Base-by-base conservation (phyloP, 345 rosid species). In the Triadica sebifera region DNA sequence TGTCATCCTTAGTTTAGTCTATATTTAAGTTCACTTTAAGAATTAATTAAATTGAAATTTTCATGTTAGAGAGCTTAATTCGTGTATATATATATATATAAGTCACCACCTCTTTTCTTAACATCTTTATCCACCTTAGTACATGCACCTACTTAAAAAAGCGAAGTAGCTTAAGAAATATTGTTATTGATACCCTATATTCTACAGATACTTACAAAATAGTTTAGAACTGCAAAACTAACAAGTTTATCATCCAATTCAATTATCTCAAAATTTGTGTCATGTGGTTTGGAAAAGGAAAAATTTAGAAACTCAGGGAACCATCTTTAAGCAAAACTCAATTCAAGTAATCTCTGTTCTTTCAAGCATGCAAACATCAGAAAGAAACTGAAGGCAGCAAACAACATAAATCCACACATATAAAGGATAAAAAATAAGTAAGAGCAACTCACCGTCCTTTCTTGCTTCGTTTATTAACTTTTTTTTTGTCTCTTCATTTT, bases 41-140 rank as follows among this genome's bases (percentile, higher is more conserved):
- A n/a, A n/a, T n/a, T n/a, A n/a, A n/a, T n/a, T n/a, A n/a, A n/a
- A n/a, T n/a, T n/a, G n/a, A n/a, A n/a, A n/a, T n/a, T n/a, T n/a
- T n/a, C n/a, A n/a, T n/a, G n/a, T 84, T 86, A 67, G 91, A 51
- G 64, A 53, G 89, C 41, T 96, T 96, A 58, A 83, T 66, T 73
- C 91, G 75, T 65, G 82, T 80, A 77, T 90, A 94, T 71, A 91
- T 88, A 86, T 37, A 91, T 52, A 97, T 90, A 82, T 91, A 91
- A 94, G 46, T 97, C 98, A 19, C 94, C 96, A 63, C 93, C 85
- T 84, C 83, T 92, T 84, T 84, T 91, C 87, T 90, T 91, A 69
- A 86, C 86, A 47, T 81, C 85, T 71, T 88, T 87, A 71, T 71
- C 86, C 29, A 74, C 84, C 84, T 89, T 86, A 62, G 81, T 56